Conservation (phyloP, 805 yeast genomes). For the Ogataea degrootiae region DNA sequence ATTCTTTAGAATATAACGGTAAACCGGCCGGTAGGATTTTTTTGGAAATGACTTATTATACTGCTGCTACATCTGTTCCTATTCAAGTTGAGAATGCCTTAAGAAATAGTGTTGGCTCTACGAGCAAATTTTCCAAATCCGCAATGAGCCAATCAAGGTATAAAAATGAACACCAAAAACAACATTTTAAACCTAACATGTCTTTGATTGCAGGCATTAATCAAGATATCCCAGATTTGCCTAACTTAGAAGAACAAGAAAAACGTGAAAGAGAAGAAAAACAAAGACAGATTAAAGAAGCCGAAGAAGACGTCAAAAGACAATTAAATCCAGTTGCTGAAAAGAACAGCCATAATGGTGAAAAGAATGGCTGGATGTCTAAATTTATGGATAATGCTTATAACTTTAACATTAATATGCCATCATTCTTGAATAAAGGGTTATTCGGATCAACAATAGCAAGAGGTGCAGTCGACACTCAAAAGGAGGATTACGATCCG, state of each 20-base stretch:
- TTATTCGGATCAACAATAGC: neutral
- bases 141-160: too few species aligned
- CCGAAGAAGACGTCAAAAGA: neutral
- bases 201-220: slow-evolving; percentile 10
- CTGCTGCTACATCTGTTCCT: slow-evolving; percentile 36
- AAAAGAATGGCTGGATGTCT: slow-evolving; percentile 16
- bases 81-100: slow-evolving; percentile 20
- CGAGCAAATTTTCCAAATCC: neutral
- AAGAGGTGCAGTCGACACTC: neutral
- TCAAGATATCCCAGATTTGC: slow-evolving; percentile 12
- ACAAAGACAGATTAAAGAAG: neutral
- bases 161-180: neutral
- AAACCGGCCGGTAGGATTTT: slow-evolving; percentile 84
- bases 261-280: neutral
- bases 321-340: neutral
- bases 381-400: slow-evolving; percentile 16
- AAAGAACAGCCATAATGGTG: slow-evolving; percentile 6
- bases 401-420: slow-evolving; percentile 11
- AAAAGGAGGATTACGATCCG: too few species aligned
- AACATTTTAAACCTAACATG: slow-evolving; percentile 6
- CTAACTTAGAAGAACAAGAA: slow-evolving; percentile 9
- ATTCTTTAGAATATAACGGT: slow-evolving; percentile 58
- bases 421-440: slow-evolving; percentile 17
- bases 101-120: slow-evolving; percentile 10
- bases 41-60: slow-evolving; percentile 89